phyloP scores from a whole-genome alignment of 2,329 filamentous ascomycete genomes.

The Diaporthe nobilis region DNA sequence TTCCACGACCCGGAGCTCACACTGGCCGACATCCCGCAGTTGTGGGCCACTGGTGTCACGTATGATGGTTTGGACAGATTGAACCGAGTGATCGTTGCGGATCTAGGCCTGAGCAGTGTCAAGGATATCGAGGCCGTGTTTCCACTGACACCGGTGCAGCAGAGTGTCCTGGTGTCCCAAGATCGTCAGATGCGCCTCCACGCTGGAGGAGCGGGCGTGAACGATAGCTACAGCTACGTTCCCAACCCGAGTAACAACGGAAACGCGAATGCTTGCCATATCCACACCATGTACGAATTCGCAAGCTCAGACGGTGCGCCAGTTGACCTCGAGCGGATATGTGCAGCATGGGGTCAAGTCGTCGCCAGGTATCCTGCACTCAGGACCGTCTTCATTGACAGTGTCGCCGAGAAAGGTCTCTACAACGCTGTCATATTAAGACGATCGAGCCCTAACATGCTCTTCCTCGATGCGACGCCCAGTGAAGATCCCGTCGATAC shows the following conservation, averaged over 20 bases:
- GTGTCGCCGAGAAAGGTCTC: conserved; percentile 61
- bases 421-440: conserved; percentile 66
- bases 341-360: conserved; percentile 65
- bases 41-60: conserved; percentile 55
- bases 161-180: conserved; percentile 64
- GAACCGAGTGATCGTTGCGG: conserved; percentile 57
- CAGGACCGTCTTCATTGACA: conserved; percentile 66
- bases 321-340: conserved; percentile 61
- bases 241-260: conserved; percentile 28
- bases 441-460: conserved; percentile 63
- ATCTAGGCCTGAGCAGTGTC: conserved; percentile 57
- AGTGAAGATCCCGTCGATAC: conserved; percentile 55
- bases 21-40: conserved; percentile 62
- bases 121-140: conserved; percentile 64
- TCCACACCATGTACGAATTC: conserved; percentile 64
- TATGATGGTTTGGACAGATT: conserved; percentile 62
- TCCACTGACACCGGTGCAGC: conserved; percentile 63
- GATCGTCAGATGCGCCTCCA: conserved; percentile 46
- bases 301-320: conserved; percentile 53
- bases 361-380: conserved; percentile 61
- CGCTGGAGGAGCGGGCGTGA: conserved; percentile 16
- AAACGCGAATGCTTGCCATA: conserved; percentile 57
- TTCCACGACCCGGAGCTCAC: conserved; percentile 63
- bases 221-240: conserved; percentile 26
- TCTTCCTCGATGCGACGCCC: conserved; percentile 64